Conservation (phyloP, 495 filamentous ascomycete species). For the Talaromyces thailandensis region DNA sequence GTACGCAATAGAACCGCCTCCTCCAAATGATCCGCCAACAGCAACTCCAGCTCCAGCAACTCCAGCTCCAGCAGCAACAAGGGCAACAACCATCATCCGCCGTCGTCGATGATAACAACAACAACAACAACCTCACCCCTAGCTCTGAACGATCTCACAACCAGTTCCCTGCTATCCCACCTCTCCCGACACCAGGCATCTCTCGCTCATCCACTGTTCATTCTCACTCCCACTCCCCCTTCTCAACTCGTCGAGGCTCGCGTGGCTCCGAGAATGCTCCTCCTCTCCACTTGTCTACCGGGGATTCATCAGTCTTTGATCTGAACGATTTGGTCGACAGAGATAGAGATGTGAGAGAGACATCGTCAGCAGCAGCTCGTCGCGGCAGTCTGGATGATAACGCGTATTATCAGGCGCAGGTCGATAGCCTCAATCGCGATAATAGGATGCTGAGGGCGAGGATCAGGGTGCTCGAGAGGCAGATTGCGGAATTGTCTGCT, state of each 20-base stretch:
- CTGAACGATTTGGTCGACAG: neutral
- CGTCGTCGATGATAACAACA: conserved; percentile 53
- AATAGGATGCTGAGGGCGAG: conserved; percentile 87
- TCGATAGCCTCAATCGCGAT: conserved; percentile 74
- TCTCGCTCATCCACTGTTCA: conserved; percentile 14
- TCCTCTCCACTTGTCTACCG: no score
- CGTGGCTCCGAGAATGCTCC: conserved; percentile 19
- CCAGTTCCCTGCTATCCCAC: conserved; percentile 32
- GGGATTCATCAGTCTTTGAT: conserved; percentile 2
- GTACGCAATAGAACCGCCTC: conserved; percentile 65
- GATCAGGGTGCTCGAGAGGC: conserved; percentile 71
- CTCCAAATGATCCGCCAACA: conserved; percentile 82
- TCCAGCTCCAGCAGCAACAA: conserved; percentile 38
- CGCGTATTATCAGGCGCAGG: conserved; percentile 88
- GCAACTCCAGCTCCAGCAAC: conserved; percentile 69
- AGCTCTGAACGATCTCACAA: conserved; percentile 53
- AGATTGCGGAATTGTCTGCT: conserved; percentile 7
- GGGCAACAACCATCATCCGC: conserved; percentile 22
- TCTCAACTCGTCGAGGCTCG: conserved; percentile 43
- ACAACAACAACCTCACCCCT: conserved; percentile 35
- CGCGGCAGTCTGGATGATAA: conserved; percentile 61
- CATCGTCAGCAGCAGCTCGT: conserved; percentile 11
- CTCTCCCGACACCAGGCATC: conserved; percentile 20
- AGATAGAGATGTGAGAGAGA: neutral
- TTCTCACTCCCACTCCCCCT: conserved; percentile 16